Conservation (phyloP, 805 yeast species). For the Yarrowia keelungensis region DNA sequence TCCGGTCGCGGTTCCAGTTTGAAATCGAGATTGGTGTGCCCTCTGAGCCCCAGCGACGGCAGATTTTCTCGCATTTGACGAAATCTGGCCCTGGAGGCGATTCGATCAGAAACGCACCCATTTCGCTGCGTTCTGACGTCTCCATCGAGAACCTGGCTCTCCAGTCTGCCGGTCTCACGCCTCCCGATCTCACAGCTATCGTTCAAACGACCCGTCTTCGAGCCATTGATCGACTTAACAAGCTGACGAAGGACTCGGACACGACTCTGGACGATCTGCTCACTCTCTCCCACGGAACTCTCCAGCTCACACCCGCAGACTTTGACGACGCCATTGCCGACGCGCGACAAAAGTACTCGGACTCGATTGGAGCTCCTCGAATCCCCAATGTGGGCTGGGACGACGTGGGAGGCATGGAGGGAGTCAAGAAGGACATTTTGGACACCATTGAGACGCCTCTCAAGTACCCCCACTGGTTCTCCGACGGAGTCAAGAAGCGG, state of each 20-base stretch:
- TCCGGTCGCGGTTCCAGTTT: constrained; percentile 75
- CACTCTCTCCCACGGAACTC: constrained; percentile 57
- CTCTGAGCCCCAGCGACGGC: constrained; percentile 71
- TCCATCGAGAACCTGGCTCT: constrained; percentile 66
- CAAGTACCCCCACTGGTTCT: constrained; percentile 88
- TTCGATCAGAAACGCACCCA: constrained; percentile 18
- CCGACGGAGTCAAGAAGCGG: constrained; percentile 88
- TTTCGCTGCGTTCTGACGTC: constrained; percentile 53
- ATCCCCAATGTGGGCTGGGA: constrained; percentile 97
- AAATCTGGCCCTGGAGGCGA: constrained; percentile 8
- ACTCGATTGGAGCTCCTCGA: constrained; percentile 94
- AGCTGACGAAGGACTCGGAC: constrained; percentile 30
- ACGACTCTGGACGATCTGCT: constrained; percentile 50
- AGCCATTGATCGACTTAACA: constrained; percentile 59
- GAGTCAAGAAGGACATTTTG: constrained; percentile 88
- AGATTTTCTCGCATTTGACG: constrained; percentile 62
- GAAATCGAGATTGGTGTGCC: constrained; percentile 82
- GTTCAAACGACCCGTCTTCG: constrained; percentile 66
- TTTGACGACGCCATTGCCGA: constrained; percentile 73
- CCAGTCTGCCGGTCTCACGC: constrained; percentile 92
- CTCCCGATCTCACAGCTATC: constrained; percentile 77
- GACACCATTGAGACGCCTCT: constrained; percentile 97
- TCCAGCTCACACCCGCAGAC: constrained; percentile 64
- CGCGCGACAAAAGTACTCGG: constrained; percentile 88
- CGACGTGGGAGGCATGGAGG: constrained; percentile 93